Evolutionary conservation across 768 basidiomycete species (phyloP).

Genomic region (Amanita rubescens): DNA sequence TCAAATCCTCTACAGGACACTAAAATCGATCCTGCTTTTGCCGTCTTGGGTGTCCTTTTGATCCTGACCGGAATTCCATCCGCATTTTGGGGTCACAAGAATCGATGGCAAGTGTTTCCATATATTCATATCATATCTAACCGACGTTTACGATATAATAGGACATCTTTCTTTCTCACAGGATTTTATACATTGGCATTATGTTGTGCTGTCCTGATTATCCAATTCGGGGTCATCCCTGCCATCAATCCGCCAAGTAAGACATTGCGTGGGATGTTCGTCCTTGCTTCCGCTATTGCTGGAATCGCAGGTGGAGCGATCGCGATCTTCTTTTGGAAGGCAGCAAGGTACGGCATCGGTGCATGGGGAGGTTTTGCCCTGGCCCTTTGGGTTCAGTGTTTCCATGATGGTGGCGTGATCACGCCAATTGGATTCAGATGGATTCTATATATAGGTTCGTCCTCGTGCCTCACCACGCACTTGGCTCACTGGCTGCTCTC

Average conservation of each 20-base stretch:
- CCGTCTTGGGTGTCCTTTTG: slow-evolving; percentile 79
- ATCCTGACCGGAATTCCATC: slow-evolving; percentile 87
- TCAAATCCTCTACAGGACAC: slow-evolving; percentile 45
- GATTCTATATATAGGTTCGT: slow-evolving; percentile 80
- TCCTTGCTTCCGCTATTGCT: slow-evolving; percentile 72
- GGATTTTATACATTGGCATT: slow-evolving; percentile 87
- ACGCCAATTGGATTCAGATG: slow-evolving; percentile 71
- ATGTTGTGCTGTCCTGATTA: slow-evolving; percentile 80
- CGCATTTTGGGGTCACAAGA: slow-evolving; percentile 91
- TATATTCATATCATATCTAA: slow-evolving; percentile 12
- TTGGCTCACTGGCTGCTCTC: slow-evolving; percentile 11
- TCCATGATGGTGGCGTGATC: slow-evolving; percentile 78
- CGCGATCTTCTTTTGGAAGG: slow-evolving; percentile 91
- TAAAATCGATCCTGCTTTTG: slow-evolving; percentile 80
- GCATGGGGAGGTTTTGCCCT: slow-evolving; percentile 86
- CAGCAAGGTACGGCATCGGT: slow-evolving; percentile 74
- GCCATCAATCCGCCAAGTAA: slow-evolving; percentile 73
- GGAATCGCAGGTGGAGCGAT: slow-evolving; percentile 79
- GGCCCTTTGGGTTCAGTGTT: slow-evolving; percentile 82
- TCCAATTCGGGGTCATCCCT: slow-evolving; percentile 82
- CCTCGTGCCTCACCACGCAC: slow-evolving; percentile 8
- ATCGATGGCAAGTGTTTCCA: slow-evolving; percentile 64
- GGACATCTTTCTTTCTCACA: slow-evolving; percentile 91
- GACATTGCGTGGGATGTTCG: slow-evolving; percentile 84
- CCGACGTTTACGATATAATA: slow-evolving; percentile 22